Evolutionary conservation across 2,329 filamentous ascomycete species (phyloP), one percentile per base, ranked within the genome.

Genomic region (Trichophyton rubrum): DNA sequence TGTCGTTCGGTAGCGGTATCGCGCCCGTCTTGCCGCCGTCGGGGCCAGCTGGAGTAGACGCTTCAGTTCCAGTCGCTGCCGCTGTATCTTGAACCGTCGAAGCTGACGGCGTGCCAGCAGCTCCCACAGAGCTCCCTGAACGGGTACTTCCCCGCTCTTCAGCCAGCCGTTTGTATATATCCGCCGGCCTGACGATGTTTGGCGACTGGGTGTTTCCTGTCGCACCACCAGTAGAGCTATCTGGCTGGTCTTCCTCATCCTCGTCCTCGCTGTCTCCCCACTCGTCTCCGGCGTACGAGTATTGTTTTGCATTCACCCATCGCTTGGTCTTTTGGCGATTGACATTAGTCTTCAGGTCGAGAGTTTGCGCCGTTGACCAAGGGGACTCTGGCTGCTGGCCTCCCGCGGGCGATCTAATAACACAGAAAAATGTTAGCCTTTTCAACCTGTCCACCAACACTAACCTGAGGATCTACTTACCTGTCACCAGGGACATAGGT

Each of bases 251-350:
- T 24, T 51, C 33, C 61, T 83, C 81, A 7, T 85, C 82, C 40
- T 86, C 84, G 60, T 80, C 80, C 56, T 81, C 80, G 49, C 76
- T 76, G 38, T 83, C 87, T 40, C 90, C 92, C 91, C 92, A 96
- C 69, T 96, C 92, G 68, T 95, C 90, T 64, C 91, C 92, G 68
- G 92, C 91, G 70, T 97, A 97, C 70, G 84, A 88, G 67, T 88
- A 85, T 62, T 84, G 80, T 73, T 91, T 92, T 40, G 92, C 92
- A 68, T 95, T 87, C 41, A 92, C 87, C 92, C 92, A 97, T 82
- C 95, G 95, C 75, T 86, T 88, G 60, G 91, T 96, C 77, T 95
- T 95, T 60, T 85, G 82, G 63, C 92, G 85, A 74, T 89, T 92
- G 56, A 96, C 85, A 72, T 96, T 95, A 58, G 90, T 84, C 71